Conservation (phyloP, 1,284 basidiomycete species). For the Puccinia hordei region DNA sequence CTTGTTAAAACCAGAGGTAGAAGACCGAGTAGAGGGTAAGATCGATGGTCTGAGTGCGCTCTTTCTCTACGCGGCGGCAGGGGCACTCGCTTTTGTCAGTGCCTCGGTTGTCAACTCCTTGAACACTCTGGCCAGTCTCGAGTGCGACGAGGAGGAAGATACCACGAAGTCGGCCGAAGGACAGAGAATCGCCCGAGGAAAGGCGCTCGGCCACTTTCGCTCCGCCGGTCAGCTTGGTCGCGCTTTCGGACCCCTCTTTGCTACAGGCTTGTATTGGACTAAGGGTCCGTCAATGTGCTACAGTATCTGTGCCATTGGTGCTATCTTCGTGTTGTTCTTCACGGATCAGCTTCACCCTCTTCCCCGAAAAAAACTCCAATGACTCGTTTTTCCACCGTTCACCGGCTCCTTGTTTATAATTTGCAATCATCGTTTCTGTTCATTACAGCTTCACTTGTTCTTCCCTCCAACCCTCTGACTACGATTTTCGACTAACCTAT, state of each 20-base stretch:
- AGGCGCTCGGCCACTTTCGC: conserved; percentile 74
- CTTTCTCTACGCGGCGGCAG: conserved; percentile 72
- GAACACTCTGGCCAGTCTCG: conserved; percentile 79
- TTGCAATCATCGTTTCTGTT: background rate
- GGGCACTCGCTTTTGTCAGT: conserved; percentile 81
- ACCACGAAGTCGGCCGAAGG: conserved; percentile 56
- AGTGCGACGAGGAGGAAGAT: conserved; percentile 72
- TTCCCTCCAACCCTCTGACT: background rate
- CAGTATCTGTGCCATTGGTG: conserved; percentile 27
- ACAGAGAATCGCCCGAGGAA: conserved; percentile 49
- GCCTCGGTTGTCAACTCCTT: conserved; percentile 88
- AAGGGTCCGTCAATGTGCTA: conserved; percentile 40
- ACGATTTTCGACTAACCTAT: background rate
- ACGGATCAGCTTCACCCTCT: background rate
- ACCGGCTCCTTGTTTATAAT: background rate
- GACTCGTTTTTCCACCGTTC: background rate
- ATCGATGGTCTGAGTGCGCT: conserved; percentile 58
- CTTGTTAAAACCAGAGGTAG: conserved; percentile 57
- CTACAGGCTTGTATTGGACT: conserved; percentile 61
- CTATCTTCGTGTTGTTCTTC: conserved; percentile 1
- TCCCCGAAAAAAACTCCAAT: background rate
- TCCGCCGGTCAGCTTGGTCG: conserved; percentile 85
- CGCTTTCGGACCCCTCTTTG: conserved; percentile 81
- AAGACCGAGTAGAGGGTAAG: conserved; percentile 2
- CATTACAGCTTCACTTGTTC: background rate